Percentiles rank a stretch among this genome's conserved stretches.
phyloP scores from a whole-genome alignment of 495 filamentous ascomycete genomes.

The Immersiella caudata region DNA sequence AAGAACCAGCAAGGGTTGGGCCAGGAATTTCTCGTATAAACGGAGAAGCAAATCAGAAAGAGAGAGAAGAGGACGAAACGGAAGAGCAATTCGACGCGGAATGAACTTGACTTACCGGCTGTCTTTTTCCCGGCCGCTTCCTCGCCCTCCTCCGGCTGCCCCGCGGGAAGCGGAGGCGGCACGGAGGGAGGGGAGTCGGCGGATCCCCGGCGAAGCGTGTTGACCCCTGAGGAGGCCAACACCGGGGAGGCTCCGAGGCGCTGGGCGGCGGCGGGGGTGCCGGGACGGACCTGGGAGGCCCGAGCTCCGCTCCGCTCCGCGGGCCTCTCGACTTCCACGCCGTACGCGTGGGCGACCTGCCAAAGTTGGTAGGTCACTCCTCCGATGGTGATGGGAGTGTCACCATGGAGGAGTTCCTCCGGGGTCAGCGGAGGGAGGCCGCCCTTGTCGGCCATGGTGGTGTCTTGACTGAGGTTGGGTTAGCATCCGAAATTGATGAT shows the following conservation, averaged over 20 bases:
- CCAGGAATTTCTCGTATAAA: too few relatives aligned
- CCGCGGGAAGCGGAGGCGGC: background rate
- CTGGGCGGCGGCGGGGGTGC: background rate
- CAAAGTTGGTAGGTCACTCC: background rate
- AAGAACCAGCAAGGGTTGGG: background rate
- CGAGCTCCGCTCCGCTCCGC: background rate
- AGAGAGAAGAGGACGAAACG: too few relatives aligned
- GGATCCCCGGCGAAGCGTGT: too few relatives aligned
- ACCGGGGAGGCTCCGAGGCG: background rate
- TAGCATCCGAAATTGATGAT: background rate
- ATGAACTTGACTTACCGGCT: background rate
- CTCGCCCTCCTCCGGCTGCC: background rate
- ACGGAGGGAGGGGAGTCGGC: background rate
- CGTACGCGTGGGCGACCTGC: background rate
- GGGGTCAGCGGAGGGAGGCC: constrained; percentile 1
- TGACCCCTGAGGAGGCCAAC: background rate
- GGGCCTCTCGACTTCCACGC: background rate
- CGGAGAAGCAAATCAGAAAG: too few relatives aligned
- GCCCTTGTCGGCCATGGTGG: background rate
- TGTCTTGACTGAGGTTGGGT: background rate
- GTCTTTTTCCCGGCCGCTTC: background rate
- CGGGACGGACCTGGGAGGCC: background rate
- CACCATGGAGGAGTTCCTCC: background rate
- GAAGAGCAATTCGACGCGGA: too few relatives aligned
- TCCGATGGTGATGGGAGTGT: background rate